Conservation (phyloP, 495 filamentous ascomycete genomes). For the Staphylotrichum tortipilum region DNA sequence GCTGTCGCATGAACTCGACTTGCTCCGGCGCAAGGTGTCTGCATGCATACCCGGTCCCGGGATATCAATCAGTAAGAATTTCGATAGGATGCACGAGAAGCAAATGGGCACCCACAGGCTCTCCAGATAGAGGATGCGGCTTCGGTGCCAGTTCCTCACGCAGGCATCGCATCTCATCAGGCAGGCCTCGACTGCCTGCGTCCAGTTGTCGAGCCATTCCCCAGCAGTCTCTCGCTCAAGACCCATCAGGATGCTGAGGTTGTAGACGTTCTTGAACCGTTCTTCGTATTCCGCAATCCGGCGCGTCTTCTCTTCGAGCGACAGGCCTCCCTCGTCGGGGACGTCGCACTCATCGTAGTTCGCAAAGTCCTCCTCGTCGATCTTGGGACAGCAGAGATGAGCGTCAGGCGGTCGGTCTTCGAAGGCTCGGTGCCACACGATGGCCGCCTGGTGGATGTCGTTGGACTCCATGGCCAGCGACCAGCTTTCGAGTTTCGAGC, state of each 20-base stretch:
- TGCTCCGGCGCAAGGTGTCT: slow-evolving; percentile 27
- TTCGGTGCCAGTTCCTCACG: slow-evolving; percentile 70
- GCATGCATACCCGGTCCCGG: no score
- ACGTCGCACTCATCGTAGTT: slow-evolving; percentile 47
- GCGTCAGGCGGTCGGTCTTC: slow-evolving; percentile 18
- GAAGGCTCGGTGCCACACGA: slow-evolving; percentile 24
- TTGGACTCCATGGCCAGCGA: slow-evolving; percentile 14
- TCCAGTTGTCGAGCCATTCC: slow-evolving; percentile 51
- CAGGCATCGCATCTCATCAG: slow-evolving; percentile 71
- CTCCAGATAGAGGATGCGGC: slow-evolving; percentile 22
- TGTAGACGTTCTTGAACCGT: slow-evolving; percentile 50
- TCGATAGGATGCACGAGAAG: no score
- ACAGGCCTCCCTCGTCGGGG: slow-evolving; percentile 21
- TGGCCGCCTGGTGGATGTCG: slow-evolving; percentile 13
- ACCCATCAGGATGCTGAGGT: slow-evolving; percentile 59
- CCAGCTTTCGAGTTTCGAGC: no score
- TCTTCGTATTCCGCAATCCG: slow-evolving; percentile 39
- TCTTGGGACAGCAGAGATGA: slow-evolving; percentile 40
- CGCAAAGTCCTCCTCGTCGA: slow-evolving; percentile 35
- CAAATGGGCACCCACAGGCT: slow-evolving; percentile 35
- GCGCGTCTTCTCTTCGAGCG: slow-evolving; percentile 31
- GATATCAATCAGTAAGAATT: no score
- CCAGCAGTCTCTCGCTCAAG: slow-evolving; percentile 54
- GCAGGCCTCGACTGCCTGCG: slow-evolving; percentile 32
- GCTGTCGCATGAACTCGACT: slow-evolving; percentile 29